A percentile compares a stretch with the other conserved stretches of the same genome.
These are phyloP conservation scores for Globisporangium echinulatum DNA, from an alignment of 352 stramenopile genomes.

Conservation along the genomic window DNA sequence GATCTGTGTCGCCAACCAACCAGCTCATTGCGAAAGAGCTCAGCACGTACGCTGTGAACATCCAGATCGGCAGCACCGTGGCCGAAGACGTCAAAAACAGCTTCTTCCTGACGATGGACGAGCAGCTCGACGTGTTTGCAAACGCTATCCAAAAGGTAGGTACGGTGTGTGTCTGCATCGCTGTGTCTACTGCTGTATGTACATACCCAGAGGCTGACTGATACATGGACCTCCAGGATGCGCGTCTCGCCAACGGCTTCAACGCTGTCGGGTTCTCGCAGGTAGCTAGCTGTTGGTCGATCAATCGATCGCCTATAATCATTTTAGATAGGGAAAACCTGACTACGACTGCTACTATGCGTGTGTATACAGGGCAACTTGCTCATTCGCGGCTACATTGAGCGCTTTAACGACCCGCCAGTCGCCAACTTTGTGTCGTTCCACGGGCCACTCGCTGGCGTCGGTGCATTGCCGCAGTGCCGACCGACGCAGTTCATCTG, in stretches of 20 bases:
- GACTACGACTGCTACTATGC: no score
- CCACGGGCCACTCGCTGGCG: constrained; percentile 88
- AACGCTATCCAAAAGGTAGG: constrained; percentile 58
- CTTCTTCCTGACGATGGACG: constrained; percentile 92
- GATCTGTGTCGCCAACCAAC: no score
- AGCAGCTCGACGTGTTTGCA: constrained; percentile 87
- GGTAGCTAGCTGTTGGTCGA: constrained; percentile 17
- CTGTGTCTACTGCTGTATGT: no score
- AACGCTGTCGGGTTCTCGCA: constrained; percentile 93
- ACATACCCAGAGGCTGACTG: no score
- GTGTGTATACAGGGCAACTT: constrained; percentile 67
- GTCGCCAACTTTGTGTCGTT: constrained; percentile 90
- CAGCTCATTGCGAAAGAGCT: constrained; percentile 72
- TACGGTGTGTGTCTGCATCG: no score
- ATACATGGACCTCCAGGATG: constrained; percentile 35
- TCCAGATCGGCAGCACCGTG: constrained; percentile 84
- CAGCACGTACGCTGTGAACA: constrained; percentile 80
- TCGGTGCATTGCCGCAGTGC: constrained; percentile 87
- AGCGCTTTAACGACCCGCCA: constrained; percentile 89
- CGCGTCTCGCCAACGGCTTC: constrained; percentile 83
- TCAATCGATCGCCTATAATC: no score
- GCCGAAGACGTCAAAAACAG: constrained; percentile 89
- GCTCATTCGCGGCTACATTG: constrained; percentile 92
- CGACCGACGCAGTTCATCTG: constrained; percentile 78
- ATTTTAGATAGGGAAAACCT: no score